phyloP scores from a whole-genome alignment of 441 rosid genomes.

The Sinapis alba region DNA sequence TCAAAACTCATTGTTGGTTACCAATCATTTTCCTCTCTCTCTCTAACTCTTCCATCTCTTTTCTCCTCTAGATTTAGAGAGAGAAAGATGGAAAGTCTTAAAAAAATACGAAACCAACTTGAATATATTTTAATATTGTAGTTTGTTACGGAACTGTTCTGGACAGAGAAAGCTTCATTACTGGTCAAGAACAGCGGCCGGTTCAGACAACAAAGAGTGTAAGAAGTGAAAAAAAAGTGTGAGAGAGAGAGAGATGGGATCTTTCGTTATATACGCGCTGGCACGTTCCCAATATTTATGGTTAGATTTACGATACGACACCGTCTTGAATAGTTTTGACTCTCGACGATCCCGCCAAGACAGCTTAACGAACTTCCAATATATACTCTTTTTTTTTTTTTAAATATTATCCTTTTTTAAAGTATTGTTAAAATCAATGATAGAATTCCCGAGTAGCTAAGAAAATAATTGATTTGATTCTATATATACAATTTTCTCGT shows the following conservation, averaged over 20 bases:
- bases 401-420: neutral
- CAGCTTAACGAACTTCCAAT: slow-evolving; percentile 7
- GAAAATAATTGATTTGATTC: neutral
- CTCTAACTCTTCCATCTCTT: slow-evolving; percentile 31
- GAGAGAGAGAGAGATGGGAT: slow-evolving; percentile 9
- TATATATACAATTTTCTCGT: neutral
- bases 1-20: slow-evolving; percentile 31
- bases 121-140: slow-evolving; percentile 10
- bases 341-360: slow-evolving; percentile 26
- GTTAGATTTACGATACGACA: slow-evolving; percentile 9
- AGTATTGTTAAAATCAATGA: neutral
- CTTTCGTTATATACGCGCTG: slow-evolving; percentile 27
- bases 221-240: neutral
- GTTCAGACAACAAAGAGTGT: slow-evolving; percentile 10
- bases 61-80: slow-evolving; percentile 27
- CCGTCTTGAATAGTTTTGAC: slow-evolving; percentile 19
- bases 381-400: neutral
- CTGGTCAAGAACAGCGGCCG: slow-evolving; percentile 42
- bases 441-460: neutral
- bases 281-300: slow-evolving; percentile 36
- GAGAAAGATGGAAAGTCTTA: slow-evolving; percentile 28
- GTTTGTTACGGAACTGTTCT: slow-evolving; percentile 25
- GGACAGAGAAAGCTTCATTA: slow-evolving; percentile 26
- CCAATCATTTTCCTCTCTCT: slow-evolving; percentile 36
- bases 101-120: slow-evolving; percentile 9